A percentile compares a stretch with the other conserved stretches of the same genome.
Conservation (phyloP, 1,139 yeast species). For the Debaryomyces robertsiae region DNA sequence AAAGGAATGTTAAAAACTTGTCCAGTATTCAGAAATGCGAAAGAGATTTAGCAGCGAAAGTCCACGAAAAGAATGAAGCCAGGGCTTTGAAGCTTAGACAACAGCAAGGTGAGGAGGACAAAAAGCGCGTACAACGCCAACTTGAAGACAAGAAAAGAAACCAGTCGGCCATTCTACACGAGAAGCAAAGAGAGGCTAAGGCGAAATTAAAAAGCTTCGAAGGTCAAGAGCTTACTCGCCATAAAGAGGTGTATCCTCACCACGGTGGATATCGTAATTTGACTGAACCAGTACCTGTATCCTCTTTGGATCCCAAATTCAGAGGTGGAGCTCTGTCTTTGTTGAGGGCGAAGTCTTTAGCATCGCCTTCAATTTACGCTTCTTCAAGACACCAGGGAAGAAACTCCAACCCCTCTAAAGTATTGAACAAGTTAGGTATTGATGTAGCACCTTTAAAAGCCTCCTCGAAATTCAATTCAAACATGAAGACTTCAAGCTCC, state of each 20-base stretch:
- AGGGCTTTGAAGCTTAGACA: constrained; percentile 26
- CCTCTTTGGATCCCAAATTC: constrained; percentile 44
- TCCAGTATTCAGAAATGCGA: constrained; percentile 25
- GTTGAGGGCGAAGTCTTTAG: constrained; percentile 42
- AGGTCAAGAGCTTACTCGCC: constrained; percentile 9
- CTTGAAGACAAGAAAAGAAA: constrained; percentile 13
- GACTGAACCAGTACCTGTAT: constrained; percentile 23
- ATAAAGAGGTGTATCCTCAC: constrained; percentile 7
- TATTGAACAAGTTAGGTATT: constrained; percentile 49
- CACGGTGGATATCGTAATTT: constrained; percentile 18
- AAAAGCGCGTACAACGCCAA: constrained; percentile 10
- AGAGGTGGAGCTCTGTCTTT: constrained; percentile 27
- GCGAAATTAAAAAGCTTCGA: constrained; percentile 31
- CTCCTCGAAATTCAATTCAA: constrained; percentile 20
- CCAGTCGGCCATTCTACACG: constrained; percentile 27
- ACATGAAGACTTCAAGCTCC: constrained; percentile 48
- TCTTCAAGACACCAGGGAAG: constrained; percentile 22
- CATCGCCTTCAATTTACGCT: constrained; percentile 31
- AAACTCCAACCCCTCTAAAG: constrained; percentile 38
- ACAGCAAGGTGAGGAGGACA: constrained; percentile 13
- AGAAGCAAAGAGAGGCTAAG: constrained; percentile 35
- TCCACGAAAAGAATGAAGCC: constrained; percentile 31
- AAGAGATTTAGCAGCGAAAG: constrained; percentile 35
- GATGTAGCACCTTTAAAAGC: constrained; percentile 29
- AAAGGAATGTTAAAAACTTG: background rate